phyloP scores from a whole-genome alignment of 805 yeast species.

The Suhomyces sp. region DNA sequence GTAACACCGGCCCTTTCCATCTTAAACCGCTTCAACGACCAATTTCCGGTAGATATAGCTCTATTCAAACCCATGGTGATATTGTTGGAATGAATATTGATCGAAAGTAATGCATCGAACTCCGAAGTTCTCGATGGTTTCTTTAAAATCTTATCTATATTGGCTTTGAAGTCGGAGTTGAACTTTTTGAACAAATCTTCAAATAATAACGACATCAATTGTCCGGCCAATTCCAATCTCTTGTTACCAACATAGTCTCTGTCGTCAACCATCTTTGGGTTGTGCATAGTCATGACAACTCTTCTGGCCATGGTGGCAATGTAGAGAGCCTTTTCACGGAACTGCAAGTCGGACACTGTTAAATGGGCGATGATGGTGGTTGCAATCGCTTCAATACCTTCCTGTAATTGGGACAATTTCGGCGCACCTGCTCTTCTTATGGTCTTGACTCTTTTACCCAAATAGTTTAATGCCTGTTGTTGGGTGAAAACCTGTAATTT shows the following conservation, averaged over 20 bases:
- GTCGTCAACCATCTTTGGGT: conserved; percentile 95
- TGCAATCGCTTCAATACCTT: conserved; percentile 95
- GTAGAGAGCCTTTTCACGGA: conserved; percentile 91
- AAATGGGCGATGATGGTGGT: conserved; percentile 95
- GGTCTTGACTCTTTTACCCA: conserved; percentile 90
- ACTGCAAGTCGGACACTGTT: conserved; percentile 78
- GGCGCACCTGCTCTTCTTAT: conserved; percentile 84
- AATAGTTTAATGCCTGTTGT: conserved; percentile 86
- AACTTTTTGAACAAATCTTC: conserved; percentile 97
- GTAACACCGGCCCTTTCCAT: conserved; percentile 99
- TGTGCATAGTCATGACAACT: conserved; percentile 91
- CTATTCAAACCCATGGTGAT: conserved; percentile 93
- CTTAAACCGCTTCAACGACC: conserved; percentile 98
- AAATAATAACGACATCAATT: conserved; percentile 87
- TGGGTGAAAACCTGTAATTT: conserved; percentile 84
- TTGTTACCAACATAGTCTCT: conserved; percentile 98
- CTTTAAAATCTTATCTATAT: conserved; percentile 88
- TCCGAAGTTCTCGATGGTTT: conserved; percentile 94
- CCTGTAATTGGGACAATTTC: conserved; percentile 77
- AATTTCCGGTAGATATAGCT: conserved; percentile 97
- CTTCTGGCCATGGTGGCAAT: conserved; percentile 96
- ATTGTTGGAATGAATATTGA: conserved; percentile 87
- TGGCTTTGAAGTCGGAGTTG: conserved; percentile 90
- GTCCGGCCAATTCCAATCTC: conserved; percentile 96
- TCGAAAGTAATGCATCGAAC: conserved; percentile 87